phyloP scores from a whole-genome alignment of 2,329 filamentous ascomycete genomes.

The Penicillium sp. region DNA sequence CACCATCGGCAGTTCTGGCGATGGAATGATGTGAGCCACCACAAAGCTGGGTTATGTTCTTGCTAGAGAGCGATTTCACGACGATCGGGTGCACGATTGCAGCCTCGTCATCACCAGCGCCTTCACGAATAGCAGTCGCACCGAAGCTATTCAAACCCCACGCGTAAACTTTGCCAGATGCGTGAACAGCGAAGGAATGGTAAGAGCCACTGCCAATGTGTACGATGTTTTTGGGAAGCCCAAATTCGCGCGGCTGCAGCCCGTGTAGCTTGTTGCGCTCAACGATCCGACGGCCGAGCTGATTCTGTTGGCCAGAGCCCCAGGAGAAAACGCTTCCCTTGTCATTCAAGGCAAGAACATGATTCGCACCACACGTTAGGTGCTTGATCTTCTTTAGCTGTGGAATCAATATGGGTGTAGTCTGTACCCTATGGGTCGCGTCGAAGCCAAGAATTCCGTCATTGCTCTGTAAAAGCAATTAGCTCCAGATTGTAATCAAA shows the following conservation, averaged over 20 bases:
- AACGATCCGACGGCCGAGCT: slow-evolving; percentile 63
- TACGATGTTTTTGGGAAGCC: slow-evolving; percentile 57
- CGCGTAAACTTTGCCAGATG: slow-evolving; percentile 67
- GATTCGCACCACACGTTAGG: slow-evolving; percentile 57
- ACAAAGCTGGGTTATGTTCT: slow-evolving; percentile 64
- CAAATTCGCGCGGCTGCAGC: slow-evolving; percentile 57
- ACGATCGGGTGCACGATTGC: slow-evolving; percentile 69
- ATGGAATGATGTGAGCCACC: slow-evolving; percentile 75
- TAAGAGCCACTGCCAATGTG: slow-evolving; percentile 70
- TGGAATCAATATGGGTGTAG: slow-evolving; percentile 48
- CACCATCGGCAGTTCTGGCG: slow-evolving; percentile 52
- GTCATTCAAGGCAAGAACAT: slow-evolving; percentile 57
- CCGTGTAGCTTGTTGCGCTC: slow-evolving; percentile 57
- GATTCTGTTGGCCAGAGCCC: slow-evolving; percentile 66
- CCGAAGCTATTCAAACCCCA: slow-evolving; percentile 89
- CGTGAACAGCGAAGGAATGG: slow-evolving; percentile 73
- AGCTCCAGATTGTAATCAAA: too few relatives aligned
- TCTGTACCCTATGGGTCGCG: slow-evolving; percentile 45
- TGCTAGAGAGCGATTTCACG: slow-evolving; percentile 62
- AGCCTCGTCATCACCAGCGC: slow-evolving; percentile 65
- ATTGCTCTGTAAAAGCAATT: slow-evolving; percentile 57
- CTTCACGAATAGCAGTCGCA: slow-evolving; percentile 66
- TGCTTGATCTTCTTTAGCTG: slow-evolving; percentile 54
- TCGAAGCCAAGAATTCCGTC: slow-evolving; percentile 62
- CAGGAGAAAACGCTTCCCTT: slow-evolving; percentile 61